A percentile compares a stretch with the other conserved stretches of the same genome.
These are phyloP conservation scores for Limnanthes douglasii DNA, from an alignment of 345 rosid species.

Conservation along the genomic window DNA sequence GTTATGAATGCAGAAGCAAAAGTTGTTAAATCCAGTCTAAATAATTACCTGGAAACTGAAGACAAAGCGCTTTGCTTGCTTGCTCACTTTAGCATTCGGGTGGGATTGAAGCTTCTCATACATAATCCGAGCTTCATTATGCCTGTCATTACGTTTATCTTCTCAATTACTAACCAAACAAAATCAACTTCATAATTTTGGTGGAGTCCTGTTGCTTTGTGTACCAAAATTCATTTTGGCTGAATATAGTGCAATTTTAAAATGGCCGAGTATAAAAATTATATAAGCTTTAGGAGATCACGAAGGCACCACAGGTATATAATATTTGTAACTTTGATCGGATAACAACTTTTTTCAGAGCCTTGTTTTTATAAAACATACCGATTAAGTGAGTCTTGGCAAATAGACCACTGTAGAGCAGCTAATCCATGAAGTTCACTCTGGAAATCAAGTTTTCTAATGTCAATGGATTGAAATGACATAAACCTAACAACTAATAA, in stretches of 20 bases:
- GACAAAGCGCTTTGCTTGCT: slow-evolving; percentile 57
- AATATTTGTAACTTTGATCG: background rate
- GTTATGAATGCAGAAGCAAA: background rate
- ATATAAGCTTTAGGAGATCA: too few relatives aligned
- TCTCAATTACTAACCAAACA: background rate
- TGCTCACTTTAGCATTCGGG: slow-evolving; percentile 55
- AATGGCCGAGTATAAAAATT: background rate
- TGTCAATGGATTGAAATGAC: background rate
- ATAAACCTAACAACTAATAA: too few relatives aligned
- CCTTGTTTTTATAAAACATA: too few relatives aligned
- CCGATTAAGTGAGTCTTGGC: slow-evolving; percentile 81
- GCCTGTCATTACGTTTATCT: slow-evolving; percentile 18
- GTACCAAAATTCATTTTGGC: too few relatives aligned
- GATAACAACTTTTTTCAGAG: slow-evolving; percentile 12
- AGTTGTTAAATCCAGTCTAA: background rate
- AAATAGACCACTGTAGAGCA: slow-evolving; percentile 89
- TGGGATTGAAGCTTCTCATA: slow-evolving; percentile 86
- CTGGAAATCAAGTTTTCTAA: slow-evolving; percentile 20
- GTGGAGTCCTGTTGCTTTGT: too few relatives aligned
- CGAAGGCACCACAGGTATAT: background rate
- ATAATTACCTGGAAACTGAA: slow-evolving; percentile 76
- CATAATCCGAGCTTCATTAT: slow-evolving; percentile 52
- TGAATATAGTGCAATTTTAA: background rate
- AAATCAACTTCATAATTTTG: too few relatives aligned
- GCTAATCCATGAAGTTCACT: slow-evolving; percentile 89